These are phyloP conservation scores for Aspergillus cavernicola DNA, from an alignment of 495 filamentous ascomycete species.

Conservation along the genomic window DNA sequence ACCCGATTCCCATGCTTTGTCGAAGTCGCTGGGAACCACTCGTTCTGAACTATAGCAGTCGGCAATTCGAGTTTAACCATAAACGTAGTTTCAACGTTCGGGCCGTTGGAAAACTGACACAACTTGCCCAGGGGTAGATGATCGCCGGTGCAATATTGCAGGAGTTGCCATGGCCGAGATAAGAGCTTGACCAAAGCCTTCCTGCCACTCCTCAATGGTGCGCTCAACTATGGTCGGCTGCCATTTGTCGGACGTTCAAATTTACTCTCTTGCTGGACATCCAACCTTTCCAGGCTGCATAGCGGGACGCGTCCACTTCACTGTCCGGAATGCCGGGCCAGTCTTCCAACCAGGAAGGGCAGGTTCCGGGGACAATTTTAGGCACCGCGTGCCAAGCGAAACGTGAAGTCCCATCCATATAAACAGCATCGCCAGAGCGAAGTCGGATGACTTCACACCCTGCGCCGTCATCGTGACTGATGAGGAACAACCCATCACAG, in stretches of 20 bases:
- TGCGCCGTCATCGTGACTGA: slow-evolving; percentile 36
- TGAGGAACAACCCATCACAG: slow-evolving; percentile 77
- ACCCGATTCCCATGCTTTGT: not conserved
- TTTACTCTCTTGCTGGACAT: slow-evolving; percentile 83
- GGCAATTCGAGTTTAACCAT: too few species aligned
- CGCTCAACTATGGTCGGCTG: slow-evolving; percentile 3
- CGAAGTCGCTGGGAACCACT: not conserved
- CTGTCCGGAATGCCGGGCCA: slow-evolving; percentile 62
- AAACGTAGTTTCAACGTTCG: too few species aligned
- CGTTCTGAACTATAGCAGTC: not conserved
- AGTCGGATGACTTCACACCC: slow-evolving; percentile 61
- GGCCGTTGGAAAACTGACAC: too few species aligned
- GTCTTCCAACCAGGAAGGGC: slow-evolving; percentile 65
- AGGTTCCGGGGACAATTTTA: slow-evolving; percentile 70
- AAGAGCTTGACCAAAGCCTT: too few species aligned
- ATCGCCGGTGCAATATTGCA: too few species aligned
- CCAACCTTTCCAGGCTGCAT: slow-evolving; percentile 73
- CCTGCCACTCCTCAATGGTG: too few species aligned
- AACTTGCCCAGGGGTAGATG: too few species aligned
- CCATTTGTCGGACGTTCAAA: slow-evolving; percentile 90
- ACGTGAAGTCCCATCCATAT: slow-evolving; percentile 72
- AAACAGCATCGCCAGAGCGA: slow-evolving; percentile 75
- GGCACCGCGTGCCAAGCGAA: slow-evolving; percentile 96
- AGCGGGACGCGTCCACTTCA: slow-evolving; percentile 30
- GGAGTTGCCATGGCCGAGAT: not conserved